Evolutionary conservation across 495 filamentous ascomycete genomes (phyloP), one percentile per base, ranked within the genome.

Genomic region (Pseudomonodictys pantanalensis): DNA sequence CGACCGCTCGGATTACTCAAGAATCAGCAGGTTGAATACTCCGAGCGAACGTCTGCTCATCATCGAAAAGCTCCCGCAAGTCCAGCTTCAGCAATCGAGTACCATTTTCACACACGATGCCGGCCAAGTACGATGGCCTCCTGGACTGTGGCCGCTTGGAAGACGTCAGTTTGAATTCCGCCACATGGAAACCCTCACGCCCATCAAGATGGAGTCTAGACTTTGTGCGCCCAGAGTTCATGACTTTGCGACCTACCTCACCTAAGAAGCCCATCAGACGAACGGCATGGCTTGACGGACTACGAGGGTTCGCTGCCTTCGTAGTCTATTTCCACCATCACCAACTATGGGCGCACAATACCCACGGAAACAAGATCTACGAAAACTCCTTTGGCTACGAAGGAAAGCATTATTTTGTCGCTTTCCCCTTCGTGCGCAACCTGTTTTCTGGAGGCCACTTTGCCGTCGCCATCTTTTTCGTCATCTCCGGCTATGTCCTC

Each of bases 381-480:
- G 78, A 78, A 25, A 79, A 77, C 71, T 75, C 76, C 2, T 79
- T 79, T 46, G 72, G 70, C 46, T 66, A 51, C 50, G 68, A 56
- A 65, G 65, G 81, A 45, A 78, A 77, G 56, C 69, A 78, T 26
- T 65, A 65, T 22, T 66, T 84, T 44, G 77, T 83, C 38, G 84
- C 88, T 69, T 70, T 88, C n/a, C 86, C 86, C 3, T 78, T 85
- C 56, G 24, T 88, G 3, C 81, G 86, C 46, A 12, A 42, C 24
- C 70, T 88, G 54, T 66, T 88, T 17, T 83, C 82, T 62, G 83
- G 82, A 8, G 85, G 84, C 24, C 81, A 83, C 54, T 83, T 85
- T 51, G 86, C 87, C 81, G 86, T 90, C 6, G 79, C 85, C 69
- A 82, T 88, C 49, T 89, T 90, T 76, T 89, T 88, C 72, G 81